Evolutionary conservation across 805 yeast species (phyloP), one percentile per base, ranked within the genome.

Genomic region (Maudiozyma bulderi): DNA sequence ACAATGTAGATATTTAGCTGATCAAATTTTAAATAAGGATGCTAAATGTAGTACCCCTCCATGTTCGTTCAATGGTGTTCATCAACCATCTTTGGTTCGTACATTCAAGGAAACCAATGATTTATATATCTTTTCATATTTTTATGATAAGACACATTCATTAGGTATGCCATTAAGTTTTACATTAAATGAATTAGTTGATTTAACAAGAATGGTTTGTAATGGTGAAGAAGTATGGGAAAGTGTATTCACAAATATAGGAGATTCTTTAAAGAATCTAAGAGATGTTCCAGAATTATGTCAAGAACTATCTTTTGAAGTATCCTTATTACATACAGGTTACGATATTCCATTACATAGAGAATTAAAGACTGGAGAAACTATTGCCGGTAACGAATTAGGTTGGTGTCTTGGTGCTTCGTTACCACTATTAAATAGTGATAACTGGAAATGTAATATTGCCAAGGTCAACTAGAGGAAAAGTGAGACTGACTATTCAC

Each of bases 381-480:
- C 80, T 64, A 87, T 93, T 58, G 84, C 81, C 47, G 80, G 81
- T 62, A 89, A 87, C 60, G 99, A 93, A 71, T 75, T 93, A 47
- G 99, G 99, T 34, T 93, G 99, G 99, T 93, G 98, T 73, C 74
- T 93, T 49, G 99, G 99, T 58, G 99, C 98, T 1, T 87, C 97
- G 1, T 76, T 93, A 58, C 98, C 98, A 8, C 72, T 93, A 57
- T 73, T 93, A 57, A 93, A 86, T 53, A 73, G 69, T 43, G 69
- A 78, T 20, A 81, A 80, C 40, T 87, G 96, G 96, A 75, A 72
- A 47, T 88, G 96, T 54, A 60, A 52, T 50, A 49, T 59, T 4
- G 37, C 40, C 43, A 44, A 39, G 35, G 34, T 47, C 13, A 30
- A 38, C 10, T 42, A 35, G 33, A 10, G 9, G n/a, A 13, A 29